Conservation (phyloP, 2,329 filamentous ascomycete species). For the Clonostachys sp. region DNA sequence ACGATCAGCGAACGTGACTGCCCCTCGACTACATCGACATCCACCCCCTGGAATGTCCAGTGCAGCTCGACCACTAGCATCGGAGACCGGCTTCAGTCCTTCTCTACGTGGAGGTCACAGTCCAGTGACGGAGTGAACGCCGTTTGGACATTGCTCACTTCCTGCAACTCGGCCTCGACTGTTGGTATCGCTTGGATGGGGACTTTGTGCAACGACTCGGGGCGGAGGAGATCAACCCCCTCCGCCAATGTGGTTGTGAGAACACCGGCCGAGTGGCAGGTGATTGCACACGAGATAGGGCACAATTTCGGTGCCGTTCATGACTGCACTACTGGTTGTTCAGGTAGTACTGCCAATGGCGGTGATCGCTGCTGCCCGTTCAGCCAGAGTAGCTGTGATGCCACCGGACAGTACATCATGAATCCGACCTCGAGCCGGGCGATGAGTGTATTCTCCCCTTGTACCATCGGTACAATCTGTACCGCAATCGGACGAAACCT, state of each 20-base stretch:
- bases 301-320: conserved; percentile 96
- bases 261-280: conserved; percentile 85
- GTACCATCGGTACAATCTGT: conserved; percentile 91
- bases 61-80: conserved; percentile 62
- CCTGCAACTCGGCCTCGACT: conserved; percentile 75
- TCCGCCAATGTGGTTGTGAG: conserved; percentile 86
- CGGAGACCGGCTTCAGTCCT: conserved; percentile 74
- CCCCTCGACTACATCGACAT: conserved; percentile 60
- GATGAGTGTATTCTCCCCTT: conserved; percentile 79
- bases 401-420: conserved; percentile 80
- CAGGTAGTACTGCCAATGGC: conserved; percentile 44
- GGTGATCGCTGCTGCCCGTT: conserved; percentile 72
- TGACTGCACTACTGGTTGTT: conserved; percentile 76
- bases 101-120: conserved; percentile 82
- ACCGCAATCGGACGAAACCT: conserved; percentile 76
- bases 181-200: conserved; percentile 93
- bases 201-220: conserved; percentile 63
- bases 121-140: conserved; percentile 71
- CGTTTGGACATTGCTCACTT: conserved; percentile 87
- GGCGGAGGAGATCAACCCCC: conserved; percentile 66
- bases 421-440: conserved; percentile 77
- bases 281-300: conserved; percentile 90
- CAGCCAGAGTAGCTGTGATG: conserved; percentile 63
- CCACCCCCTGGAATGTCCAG: conserved; percentile 78
- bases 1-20: conserved; percentile 72